phyloP scores from a whole-genome alignment of 2,329 filamentous ascomycete genomes.

The Thielaviopsis populi region DNA sequence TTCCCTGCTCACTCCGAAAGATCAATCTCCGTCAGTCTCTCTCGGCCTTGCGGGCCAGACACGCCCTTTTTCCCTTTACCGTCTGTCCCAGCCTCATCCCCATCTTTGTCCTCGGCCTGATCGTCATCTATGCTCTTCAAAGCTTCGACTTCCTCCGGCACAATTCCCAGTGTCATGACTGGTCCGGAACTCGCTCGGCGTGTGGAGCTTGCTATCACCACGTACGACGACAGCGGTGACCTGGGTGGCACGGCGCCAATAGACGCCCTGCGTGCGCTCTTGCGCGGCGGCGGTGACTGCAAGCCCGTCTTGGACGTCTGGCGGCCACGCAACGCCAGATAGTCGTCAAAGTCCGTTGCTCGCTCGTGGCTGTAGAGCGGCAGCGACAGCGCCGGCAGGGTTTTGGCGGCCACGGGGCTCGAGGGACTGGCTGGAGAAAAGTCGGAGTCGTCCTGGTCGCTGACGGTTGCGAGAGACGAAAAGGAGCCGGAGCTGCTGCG shows the following conservation, averaged over 20 bases:
- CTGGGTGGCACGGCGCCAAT: background rate
- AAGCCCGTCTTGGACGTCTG: background rate
- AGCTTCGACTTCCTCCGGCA: slow-evolving; percentile 14
- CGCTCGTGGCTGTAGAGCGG: slow-evolving; percentile 31
- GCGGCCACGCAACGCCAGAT: slow-evolving; percentile 24
- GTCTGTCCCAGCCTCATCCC: background rate
- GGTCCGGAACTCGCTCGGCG: background rate
- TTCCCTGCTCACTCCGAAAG: background rate
- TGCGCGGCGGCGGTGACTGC: background rate
- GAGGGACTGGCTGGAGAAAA: background rate
- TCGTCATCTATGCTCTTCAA: background rate
- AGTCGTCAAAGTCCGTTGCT: slow-evolving; percentile 34
- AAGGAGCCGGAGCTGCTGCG: slow-evolving; percentile 8
- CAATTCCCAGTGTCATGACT: slow-evolving; percentile 12
- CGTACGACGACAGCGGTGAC: background rate
- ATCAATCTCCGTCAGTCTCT: background rate
- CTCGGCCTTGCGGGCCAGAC: background rate
- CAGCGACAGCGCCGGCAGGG: slow-evolving; percentile 20
- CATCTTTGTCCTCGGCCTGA: background rate
- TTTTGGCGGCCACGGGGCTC: background rate
- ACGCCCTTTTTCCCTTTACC: background rate
- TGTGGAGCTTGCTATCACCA: background rate
- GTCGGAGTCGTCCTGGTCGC: background rate
- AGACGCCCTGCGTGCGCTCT: background rate
- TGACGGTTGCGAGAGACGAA: slow-evolving; percentile 2